phyloP scores from a whole-genome alignment of 78 protist species.

The Tieghemostelium lacteum region DNA sequence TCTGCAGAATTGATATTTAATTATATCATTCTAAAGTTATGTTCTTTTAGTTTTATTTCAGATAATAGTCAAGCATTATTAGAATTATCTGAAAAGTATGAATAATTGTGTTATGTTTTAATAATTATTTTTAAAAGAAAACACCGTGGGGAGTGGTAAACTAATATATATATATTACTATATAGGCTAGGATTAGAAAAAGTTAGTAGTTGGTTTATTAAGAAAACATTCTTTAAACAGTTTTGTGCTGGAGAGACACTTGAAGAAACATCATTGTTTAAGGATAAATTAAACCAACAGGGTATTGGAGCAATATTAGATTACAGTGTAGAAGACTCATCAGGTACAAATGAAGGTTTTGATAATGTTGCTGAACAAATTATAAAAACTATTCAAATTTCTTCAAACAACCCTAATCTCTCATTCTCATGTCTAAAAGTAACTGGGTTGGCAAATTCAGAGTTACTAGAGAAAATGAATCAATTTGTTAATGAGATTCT shows the following conservation, averaged over 20 bases:
- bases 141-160: too few relatives aligned
- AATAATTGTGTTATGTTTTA: background rate
- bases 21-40: slow-evolving; percentile 54
- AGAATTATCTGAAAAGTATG: slow-evolving; percentile 45
- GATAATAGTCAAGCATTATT: slow-evolving; percentile 37
- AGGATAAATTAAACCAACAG: slow-evolving; percentile 8
- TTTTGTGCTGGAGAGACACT: slow-evolving; percentile 84
- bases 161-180: background rate
- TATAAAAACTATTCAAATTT: slow-evolving; percentile 11
- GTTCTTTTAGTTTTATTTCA: slow-evolving; percentile 42
- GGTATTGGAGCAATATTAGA: slow-evolving; percentile 78
- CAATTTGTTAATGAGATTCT: background rate
- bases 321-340: slow-evolving; percentile 57
- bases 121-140: too few relatives aligned
- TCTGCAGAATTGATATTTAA: slow-evolving; percentile 50
- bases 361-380: slow-evolving; percentile 35
- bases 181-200: background rate
- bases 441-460: slow-evolving; percentile 28
- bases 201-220: too few relatives aligned
- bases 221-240: slow-evolving; percentile 84
- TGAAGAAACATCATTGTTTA: slow-evolving; percentile 25
- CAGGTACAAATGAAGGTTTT: slow-evolving; percentile 14
- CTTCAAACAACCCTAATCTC: slow-evolving; percentile 10
- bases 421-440: slow-evolving; percentile 63
- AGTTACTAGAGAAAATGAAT: slow-evolving; percentile 37